A percentile compares a stretch with the other conserved stretches of the same genome.
These are phyloP conservation scores for Cyamopsis tetragonoloba DNA, from an alignment of 306 rosid genomes.

Conservation along the genomic window DNA sequence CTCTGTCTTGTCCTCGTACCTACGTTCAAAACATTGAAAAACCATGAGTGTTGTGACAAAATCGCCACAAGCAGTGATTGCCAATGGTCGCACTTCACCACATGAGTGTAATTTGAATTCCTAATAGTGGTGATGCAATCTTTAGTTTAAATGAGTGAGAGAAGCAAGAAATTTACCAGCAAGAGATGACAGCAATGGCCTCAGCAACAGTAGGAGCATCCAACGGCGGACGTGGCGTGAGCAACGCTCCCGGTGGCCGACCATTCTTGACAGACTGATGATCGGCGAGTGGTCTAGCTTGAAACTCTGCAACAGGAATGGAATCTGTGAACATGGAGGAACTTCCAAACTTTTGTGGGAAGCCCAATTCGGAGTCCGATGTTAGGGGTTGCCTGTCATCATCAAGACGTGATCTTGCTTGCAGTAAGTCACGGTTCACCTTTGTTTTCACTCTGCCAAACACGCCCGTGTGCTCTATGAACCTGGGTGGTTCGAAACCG, in stretches of 20 bases:
- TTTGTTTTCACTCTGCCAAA: constrained; percentile 56
- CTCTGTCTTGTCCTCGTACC: constrained; percentile 86
- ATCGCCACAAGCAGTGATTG: too few species aligned
- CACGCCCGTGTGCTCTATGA: constrained; percentile 61
- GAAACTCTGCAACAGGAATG: constrained; percentile 68
- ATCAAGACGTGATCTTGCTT: constrained; percentile 24
- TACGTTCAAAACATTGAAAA: too few species aligned
- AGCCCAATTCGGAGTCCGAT: constrained; percentile 46
- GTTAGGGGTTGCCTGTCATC: constrained; percentile 56
- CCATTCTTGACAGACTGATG: constrained; percentile 71
- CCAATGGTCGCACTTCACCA: too few species aligned
- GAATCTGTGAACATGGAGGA: constrained; percentile 59
- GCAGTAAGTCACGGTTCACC: constrained; percentile 37
- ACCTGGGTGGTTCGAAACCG: constrained; percentile 86
- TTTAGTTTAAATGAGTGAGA: too few species aligned
- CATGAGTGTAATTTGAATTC: too few species aligned
- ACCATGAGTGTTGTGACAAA: too few species aligned
- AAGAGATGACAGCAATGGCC: constrained; percentile 80
- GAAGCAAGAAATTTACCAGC: constrained; percentile 46
- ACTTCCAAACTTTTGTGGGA: constrained; percentile 73
- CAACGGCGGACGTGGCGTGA: constrained; percentile 61
- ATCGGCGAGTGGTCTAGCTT: constrained; percentile 81
- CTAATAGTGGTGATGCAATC: too few species aligned
- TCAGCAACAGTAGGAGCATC: constrained; percentile 89
- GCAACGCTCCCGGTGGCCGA: constrained; percentile 71